Conservation (phyloP, 768 basidiomycete species). For the Termitomyces sp. region DNA sequence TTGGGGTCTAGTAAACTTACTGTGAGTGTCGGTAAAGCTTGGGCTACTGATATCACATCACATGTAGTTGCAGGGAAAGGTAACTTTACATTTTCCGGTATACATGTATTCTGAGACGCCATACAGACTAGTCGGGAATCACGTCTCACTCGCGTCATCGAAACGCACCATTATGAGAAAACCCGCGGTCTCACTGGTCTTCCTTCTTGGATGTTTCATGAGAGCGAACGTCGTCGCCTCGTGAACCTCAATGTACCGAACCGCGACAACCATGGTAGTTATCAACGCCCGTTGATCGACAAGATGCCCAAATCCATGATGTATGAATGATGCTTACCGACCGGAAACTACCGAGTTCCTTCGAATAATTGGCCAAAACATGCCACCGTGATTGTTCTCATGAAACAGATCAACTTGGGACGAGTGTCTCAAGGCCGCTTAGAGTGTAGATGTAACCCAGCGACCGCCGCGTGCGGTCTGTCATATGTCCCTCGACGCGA, state of each 20-base stretch:
- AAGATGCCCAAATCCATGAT: slow-evolving; percentile 20
- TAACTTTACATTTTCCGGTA: slow-evolving; percentile 14
- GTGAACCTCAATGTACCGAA: not conserved
- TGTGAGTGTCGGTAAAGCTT: slow-evolving; percentile 54
- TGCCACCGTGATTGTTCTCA: slow-evolving; percentile 10
- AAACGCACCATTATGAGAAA: slow-evolving; percentile 60
- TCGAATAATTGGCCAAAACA: slow-evolving; percentile 44
- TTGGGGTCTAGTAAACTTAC: slow-evolving; percentile 37
- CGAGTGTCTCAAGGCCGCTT: slow-evolving; percentile 3
- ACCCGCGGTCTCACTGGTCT: slow-evolving; percentile 53
- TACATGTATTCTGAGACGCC: not conserved
- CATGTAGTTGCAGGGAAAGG: slow-evolving; percentile 42
- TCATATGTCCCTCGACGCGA: slow-evolving; percentile 26
- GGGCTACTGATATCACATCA: slow-evolving; percentile 38
- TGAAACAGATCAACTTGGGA: not conserved
- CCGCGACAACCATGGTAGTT: not conserved
- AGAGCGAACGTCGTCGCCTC: slow-evolving; percentile 40
- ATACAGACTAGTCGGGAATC: slow-evolving; percentile 50
- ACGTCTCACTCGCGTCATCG: slow-evolving; percentile 59
- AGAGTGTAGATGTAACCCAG: slow-evolving; percentile 6
- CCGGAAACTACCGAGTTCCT: slow-evolving; percentile 14
- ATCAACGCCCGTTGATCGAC: not conserved
- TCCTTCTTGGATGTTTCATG: slow-evolving; percentile 63
- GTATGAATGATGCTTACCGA: slow-evolving; percentile 30
- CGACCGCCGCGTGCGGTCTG: slow-evolving; percentile 24